Conservation (phyloP, 2,329 filamentous ascomycete genomes). For the Aspergillus sp. region DNA sequence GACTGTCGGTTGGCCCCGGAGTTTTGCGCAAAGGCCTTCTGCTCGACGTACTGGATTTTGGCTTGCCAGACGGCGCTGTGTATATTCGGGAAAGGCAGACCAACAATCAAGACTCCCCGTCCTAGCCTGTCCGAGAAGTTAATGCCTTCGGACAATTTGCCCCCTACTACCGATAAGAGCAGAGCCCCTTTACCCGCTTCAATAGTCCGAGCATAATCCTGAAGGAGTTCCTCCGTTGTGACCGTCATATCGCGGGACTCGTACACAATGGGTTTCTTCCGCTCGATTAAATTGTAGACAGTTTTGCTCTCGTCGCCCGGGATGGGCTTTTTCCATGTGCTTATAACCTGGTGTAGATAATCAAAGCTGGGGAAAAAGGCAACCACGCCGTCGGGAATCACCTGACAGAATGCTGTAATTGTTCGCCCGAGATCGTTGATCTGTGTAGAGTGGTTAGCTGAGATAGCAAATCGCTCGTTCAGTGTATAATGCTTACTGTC, state of each 20-base stretch:
- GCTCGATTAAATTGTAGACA: constrained; percentile 31
- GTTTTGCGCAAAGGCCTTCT: constrained; percentile 45
- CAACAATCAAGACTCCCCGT: constrained; percentile 86
- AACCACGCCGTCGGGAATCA: constrained; percentile 85
- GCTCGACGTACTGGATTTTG: constrained; percentile 82
- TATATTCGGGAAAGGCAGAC: constrained; percentile 88
- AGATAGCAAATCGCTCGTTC: not conserved
- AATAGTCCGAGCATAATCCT: constrained; percentile 71
- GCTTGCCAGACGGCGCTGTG: constrained; percentile 90
- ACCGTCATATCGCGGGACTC: constrained; percentile 46
- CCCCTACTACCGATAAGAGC: constrained; percentile 86
- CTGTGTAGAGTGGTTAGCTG: constrained; percentile 23
- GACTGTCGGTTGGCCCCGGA: constrained; percentile 29
- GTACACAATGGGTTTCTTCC: constrained; percentile 52
- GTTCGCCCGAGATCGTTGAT: constrained; percentile 72
- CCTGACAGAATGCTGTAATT: constrained; percentile 67
- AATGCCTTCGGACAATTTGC: constrained; percentile 95
- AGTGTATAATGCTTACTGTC: constrained; percentile 48
- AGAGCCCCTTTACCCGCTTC: constrained; percentile 66
- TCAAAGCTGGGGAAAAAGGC: constrained; percentile 95
- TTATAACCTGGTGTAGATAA: constrained; percentile 75
- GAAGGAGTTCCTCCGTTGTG: constrained; percentile 67
- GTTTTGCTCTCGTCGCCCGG: constrained; percentile 26
- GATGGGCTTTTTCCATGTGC: constrained; percentile 56
- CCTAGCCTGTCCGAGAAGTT: constrained; percentile 94